These are phyloP conservation scores for Scenedesmus sp. DNA, from an alignment of 163 green algal species.

Conservation along the genomic window DNA sequence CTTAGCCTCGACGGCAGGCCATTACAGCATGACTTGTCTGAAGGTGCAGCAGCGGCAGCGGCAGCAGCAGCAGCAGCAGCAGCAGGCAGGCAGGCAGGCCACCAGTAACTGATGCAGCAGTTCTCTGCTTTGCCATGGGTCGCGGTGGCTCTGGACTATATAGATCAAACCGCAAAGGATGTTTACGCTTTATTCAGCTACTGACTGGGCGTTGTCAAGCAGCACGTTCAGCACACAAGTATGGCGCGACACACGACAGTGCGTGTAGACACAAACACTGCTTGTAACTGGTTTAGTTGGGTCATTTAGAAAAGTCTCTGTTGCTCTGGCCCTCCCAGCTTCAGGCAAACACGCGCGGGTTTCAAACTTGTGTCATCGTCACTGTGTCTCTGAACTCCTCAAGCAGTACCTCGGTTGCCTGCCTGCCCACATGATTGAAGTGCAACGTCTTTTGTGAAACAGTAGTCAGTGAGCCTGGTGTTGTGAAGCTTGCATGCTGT, in stretches of 20 bases:
- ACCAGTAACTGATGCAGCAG: not conserved
- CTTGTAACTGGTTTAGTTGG: not conserved
- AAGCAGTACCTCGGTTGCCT: not conserved
- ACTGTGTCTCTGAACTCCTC: not conserved
- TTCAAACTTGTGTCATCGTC: conserved; percentile 12
- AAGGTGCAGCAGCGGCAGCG: not conserved
- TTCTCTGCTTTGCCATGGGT: too few relatives aligned
- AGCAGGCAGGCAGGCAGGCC: too few relatives aligned
- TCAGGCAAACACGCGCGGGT: not conserved
- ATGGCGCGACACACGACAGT: too few relatives aligned
- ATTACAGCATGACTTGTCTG: too few relatives aligned
- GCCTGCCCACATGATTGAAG: not conserved
- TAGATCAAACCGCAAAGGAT: too few relatives aligned
- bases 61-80: not conserved
- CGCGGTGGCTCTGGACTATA: too few relatives aligned
- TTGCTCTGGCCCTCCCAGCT: not conserved
- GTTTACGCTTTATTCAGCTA: too few relatives aligned
- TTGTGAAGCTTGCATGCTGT: not conserved
- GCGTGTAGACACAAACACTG: not conserved
- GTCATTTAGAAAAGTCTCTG: not conserved
- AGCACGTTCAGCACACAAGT: too few relatives aligned
- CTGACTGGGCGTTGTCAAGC: too few relatives aligned
- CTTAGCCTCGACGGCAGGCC: not conserved
- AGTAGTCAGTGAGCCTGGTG: not conserved
- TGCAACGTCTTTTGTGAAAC: not conserved